Evolutionary conservation across 768 basidiomycete genomes (phyloP), one percentile per base, ranked within the genome.

Genomic region (Lentinula edodes): DNA sequence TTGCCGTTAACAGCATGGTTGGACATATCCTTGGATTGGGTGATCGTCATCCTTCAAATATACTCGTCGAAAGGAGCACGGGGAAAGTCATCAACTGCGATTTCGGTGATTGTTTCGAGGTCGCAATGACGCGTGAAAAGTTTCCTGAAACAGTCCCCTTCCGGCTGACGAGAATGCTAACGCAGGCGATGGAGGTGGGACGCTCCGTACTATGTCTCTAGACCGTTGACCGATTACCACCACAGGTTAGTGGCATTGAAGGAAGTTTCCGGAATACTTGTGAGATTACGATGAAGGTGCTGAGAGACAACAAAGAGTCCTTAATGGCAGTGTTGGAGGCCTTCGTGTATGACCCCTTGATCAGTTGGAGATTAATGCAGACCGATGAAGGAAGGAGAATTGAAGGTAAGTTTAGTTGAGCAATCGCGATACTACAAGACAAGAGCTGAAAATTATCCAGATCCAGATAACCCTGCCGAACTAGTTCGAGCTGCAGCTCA

Each of bases 91-190:
- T 98, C 41, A 97, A 99, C 69, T 97, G 95, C 64, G 95, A 95
- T 71, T 95, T 93, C 66, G 97, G 97, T 55, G 97, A 99, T 71
- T 99, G 97, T 70, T 99, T 98, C 74, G 95, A 98, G 74, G 89
- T 97, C 46, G 95, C 95, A 18, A 96, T 96, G 91, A 90, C 92
- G 67, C 90, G 95, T 68, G 95, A 97, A 74, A 99, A 99, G 76
- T 98, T 95, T 80, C 97, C 97, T 0, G 97, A 99, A 76, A 95
- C 90, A 73, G 93, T 99, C 58, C 97, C 97, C 0, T 99, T 99
- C 88, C 86, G 97, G 42, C 80, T 99, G 64, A 99, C 97, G 9
- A 82, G 97, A 66, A 99, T 99, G 97, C 83, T 99, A 57, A 96
- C 94, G 10, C 93, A 97, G 71, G 97, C 97, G 12, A 99, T 99